Percentiles rank a stretch among this genome's conserved stretches.
Evolutionary conservation across 257 asterid genomes (phyloP).

Genomic region (Ilex asprella): DNA sequence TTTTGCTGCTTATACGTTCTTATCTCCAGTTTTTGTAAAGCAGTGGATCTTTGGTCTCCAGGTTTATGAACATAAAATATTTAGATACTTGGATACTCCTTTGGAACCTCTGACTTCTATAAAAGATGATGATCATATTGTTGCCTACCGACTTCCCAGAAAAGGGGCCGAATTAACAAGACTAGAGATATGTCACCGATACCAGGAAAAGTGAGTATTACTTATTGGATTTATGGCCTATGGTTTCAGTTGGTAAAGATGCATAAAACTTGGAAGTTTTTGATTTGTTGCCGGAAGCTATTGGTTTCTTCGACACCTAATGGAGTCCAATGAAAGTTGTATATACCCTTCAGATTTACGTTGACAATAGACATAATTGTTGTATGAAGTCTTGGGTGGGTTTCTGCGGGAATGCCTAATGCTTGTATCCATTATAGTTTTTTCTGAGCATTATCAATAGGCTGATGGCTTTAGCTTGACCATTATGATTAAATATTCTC

Average conservation of each 20-base stretch:
- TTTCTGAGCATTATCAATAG: too few species aligned
- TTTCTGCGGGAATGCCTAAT: too few species aligned
- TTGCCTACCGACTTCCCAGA: constrained; percentile 83
- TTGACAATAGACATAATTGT: too few species aligned
- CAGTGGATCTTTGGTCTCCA: constrained; percentile 22
- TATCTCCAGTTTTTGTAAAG: constrained; percentile 16
- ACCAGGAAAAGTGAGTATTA: constrained; percentile 55
- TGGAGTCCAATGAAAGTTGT: too few species aligned
- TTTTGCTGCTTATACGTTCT: constrained; percentile 4
- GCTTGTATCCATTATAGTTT: too few species aligned
- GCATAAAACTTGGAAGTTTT: too few species aligned
- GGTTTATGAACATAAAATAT: constrained; percentile 82
- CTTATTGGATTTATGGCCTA: background rate
- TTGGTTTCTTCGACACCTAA: background rate
- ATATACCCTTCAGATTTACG: too few species aligned
- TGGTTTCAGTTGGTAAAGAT: too few species aligned
- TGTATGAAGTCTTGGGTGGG: too few species aligned
- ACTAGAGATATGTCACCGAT: constrained; percentile 78
- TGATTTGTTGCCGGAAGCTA: too few species aligned
- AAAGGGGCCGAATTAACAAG: constrained; percentile 45
- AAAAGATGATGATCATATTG: constrained; percentile 87
- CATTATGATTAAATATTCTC: too few species aligned
- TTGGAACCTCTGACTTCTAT: constrained; percentile 58
- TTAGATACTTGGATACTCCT: constrained; percentile 63
- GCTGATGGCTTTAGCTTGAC: too few species aligned